A percentile compares a stretch with the other conserved stretches of the same genome.
phyloP scores from a whole-genome alignment of 192 early-diverging fungal species.

The Coemansia sp. region DNA sequence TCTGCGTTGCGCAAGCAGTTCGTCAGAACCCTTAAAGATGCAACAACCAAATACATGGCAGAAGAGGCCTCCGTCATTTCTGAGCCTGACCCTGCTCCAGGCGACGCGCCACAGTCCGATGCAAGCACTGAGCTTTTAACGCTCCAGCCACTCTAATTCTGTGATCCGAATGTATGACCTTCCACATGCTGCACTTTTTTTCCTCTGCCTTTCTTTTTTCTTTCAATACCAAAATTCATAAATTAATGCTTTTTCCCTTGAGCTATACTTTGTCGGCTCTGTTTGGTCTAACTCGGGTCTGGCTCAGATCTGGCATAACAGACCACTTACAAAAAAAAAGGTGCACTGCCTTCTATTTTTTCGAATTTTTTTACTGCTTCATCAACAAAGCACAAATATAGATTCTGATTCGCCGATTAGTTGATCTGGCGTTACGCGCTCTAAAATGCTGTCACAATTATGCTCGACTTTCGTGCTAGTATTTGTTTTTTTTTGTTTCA shows the following conservation, averaged over 20 bases:
- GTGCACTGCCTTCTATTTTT: too few relatives aligned
- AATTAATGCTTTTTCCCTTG: too few relatives aligned
- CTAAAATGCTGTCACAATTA: background rate
- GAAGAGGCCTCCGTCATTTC: slow-evolving; percentile 2
- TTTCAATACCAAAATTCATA: too few relatives aligned
- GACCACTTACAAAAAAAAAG: too few relatives aligned
- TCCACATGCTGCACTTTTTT: background rate
- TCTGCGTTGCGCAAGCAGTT: slow-evolving; percentile 48
- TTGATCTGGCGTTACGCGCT: background rate
- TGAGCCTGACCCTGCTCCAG: background rate
- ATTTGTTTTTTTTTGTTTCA: background rate
- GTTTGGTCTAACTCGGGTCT: too few relatives aligned
- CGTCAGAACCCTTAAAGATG: slow-evolving; percentile 47
- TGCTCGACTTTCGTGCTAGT: background rate
- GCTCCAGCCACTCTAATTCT: slow-evolving; percentile 32
- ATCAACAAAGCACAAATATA: too few relatives aligned
- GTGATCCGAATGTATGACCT: background rate
- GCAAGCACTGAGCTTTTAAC: slow-evolving; percentile 38
- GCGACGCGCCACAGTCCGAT: slow-evolving; percentile 8
- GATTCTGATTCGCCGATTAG: background rate
- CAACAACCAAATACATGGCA: slow-evolving; percentile 16
- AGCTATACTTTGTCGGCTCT: too few relatives aligned
- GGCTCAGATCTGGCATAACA: too few relatives aligned
- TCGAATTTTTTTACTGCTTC: too few relatives aligned
- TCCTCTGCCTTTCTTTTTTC: background rate